These are phyloP conservation scores for Beauveria brongniartii DNA, from an alignment of 2,329 filamentous ascomycete species.

Conservation along the genomic window DNA sequence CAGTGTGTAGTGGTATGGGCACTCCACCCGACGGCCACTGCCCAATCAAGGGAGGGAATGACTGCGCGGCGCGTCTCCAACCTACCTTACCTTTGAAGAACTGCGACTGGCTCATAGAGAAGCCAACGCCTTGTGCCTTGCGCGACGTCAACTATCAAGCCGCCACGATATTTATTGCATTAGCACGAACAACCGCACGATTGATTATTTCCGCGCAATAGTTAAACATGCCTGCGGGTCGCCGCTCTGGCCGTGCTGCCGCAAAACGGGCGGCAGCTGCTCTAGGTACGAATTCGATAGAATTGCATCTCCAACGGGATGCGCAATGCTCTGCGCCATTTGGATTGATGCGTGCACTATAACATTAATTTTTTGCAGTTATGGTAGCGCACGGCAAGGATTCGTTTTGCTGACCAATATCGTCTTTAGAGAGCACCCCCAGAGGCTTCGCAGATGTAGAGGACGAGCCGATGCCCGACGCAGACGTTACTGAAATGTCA, in stretches of 20 bases:
- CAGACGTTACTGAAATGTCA: conserved; percentile 16
- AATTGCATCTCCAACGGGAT: background rate
- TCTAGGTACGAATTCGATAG: conserved; percentile 35
- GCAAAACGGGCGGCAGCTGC: conserved; percentile 46
- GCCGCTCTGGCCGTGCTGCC: conserved; percentile 45
- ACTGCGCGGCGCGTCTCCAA: conserved; percentile 19
- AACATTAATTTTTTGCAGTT: background rate
- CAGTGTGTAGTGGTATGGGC: conserved; percentile 14
- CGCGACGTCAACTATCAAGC: background rate
- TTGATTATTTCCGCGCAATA: background rate
- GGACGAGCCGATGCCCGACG: conserved; percentile 32
- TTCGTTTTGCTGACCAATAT: background rate
- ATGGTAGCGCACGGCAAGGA: background rate
- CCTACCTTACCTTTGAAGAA: conserved; percentile 2
- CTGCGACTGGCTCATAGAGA: background rate
- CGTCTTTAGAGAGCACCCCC: conserved; percentile 32
- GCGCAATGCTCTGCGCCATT: background rate
- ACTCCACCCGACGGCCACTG: background rate
- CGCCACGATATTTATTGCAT: background rate
- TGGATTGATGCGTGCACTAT: background rate
- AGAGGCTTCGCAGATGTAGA: conserved; percentile 33
- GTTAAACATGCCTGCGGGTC: conserved; percentile 23
- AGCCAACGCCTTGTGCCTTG: background rate
- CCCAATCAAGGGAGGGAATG: conserved; percentile 20
- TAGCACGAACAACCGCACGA: background rate